Base-by-base conservation (phyloP, 768 basidiomycete species). In the Calocybe cyanea region DNA sequence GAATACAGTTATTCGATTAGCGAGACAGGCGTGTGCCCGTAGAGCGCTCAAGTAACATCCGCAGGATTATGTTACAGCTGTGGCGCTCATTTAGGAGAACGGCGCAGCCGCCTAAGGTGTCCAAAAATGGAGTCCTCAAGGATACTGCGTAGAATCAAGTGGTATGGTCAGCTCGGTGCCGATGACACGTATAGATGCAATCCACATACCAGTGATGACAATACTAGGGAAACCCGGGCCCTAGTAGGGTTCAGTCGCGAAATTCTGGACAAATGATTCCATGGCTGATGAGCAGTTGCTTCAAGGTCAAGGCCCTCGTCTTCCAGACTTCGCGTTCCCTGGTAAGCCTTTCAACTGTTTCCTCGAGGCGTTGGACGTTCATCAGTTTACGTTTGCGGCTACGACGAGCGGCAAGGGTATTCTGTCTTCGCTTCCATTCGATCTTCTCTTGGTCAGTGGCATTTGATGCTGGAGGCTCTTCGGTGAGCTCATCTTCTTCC, bases 321-420 rank as follows among this genome's bases (percentile, higher is more conserved):
- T 72, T 78, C 84, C 82, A 86, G 55, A 72, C 60, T 61, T 85
- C 82, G 53, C 72, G 69, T 60, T 88, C 84, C 47, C 60, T 63
- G 43, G 72, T 76, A 56, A 82, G 66, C 23, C 57, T 66, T 47
- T 78, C 75, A 38, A 81, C 64, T 6, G 56, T 67, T 17, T 77
- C 69, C 66, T 90, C 83, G 39, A 93, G 68, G 45, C 77, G 72
- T 43, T 77, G 72, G 53, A 84, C 75, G 52, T 91, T 79, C 58
- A 79, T 75, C 32, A 82, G 63, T 71, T 89, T 92, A 46, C 87
- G 76, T 69, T 77, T 78, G 15, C 92, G 76, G 58, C 82, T 85
- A 23, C 85, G 77, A 2, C 92, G 78, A 5, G 92, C 92, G 0
- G 92, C 91, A 4, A 92, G 64, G 2, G 92, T 92, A 55, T 95